Conservation (phyloP, 192 early-diverging fungal genomes). For the Linnemannia hyalina region DNA sequence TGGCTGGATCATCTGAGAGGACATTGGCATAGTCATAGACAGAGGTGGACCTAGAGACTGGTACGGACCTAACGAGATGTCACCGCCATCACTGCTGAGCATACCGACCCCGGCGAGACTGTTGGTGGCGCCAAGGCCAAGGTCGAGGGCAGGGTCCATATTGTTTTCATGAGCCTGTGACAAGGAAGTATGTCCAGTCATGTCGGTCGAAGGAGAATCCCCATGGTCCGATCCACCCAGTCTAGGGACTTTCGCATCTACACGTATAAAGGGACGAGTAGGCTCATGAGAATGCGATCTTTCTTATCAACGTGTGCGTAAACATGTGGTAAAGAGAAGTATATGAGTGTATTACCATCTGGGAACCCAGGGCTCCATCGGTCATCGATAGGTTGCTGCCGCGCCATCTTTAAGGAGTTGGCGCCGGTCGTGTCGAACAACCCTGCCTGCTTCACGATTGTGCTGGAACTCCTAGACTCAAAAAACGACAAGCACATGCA, state of each 20-base stretch:
- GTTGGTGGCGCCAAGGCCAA: neutral
- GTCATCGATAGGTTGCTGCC: neutral
- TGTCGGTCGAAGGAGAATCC: neutral
- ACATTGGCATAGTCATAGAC: no score
- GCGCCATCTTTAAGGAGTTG: neutral
- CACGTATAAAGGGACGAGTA: neutral
- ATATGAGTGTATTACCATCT: neutral
- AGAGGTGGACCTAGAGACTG: no score
- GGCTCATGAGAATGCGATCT: neutral
- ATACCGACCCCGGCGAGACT: neutral
- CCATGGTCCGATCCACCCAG: neutral
- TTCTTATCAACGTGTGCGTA: neutral
- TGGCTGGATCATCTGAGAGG: no score
- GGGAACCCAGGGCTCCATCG: neutral
- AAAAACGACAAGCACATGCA: no score
- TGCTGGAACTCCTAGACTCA: conserved; percentile 3
- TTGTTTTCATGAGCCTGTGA: no score
- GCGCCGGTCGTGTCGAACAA: neutral
- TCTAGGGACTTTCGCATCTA: conserved; percentile 12
- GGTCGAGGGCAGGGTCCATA: no score
- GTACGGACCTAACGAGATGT: neutral
- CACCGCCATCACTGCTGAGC: neutral
- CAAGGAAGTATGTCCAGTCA: neutral
- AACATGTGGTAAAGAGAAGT: no score
- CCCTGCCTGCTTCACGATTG: conserved; percentile 11